These are phyloP conservation scores for Saccharum spontaneum DNA, from an alignment of 176 grass and related monocot genomes.

Conservation along the genomic window DNA sequence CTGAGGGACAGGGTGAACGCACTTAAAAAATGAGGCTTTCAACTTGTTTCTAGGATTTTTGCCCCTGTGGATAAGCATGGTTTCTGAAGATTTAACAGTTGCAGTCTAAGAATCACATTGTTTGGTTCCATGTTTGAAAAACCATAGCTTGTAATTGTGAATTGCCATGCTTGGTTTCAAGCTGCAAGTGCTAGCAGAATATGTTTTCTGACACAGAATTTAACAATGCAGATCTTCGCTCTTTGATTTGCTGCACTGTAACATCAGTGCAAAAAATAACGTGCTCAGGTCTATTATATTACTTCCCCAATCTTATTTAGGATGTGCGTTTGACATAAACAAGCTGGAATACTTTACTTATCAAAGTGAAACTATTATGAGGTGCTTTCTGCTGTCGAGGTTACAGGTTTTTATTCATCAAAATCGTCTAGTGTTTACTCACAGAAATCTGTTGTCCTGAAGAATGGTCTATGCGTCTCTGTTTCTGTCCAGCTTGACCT, in stretches of 20 bases:
- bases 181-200: background rate
- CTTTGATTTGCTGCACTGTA: background rate
- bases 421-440: too few species aligned
- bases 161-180: background rate
- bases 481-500: too few species aligned
- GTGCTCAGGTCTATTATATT: background rate
- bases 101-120: background rate
- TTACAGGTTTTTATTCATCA: too few species aligned
- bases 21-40: slow-evolving; percentile 59
- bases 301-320: background rate
- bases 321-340: background rate
- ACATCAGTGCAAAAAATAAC: background rate
- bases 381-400: too few species aligned
- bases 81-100: background rate
- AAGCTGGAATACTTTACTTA: background rate
- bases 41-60: background rate
- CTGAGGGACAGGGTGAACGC: slow-evolving; percentile 93
- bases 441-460: too few species aligned
- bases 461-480: too few species aligned
- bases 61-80: background rate
- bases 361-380: too few species aligned
- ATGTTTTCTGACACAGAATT: background rate
- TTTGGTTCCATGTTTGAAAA: background rate
- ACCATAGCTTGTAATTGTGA: background rate
- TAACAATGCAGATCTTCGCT: background rate